Percentiles rank a stretch among this genome's conserved stretches.
phyloP scores from a whole-genome alignment of 2,329 filamentous ascomycete species.

The Diplodia corticola region DNA sequence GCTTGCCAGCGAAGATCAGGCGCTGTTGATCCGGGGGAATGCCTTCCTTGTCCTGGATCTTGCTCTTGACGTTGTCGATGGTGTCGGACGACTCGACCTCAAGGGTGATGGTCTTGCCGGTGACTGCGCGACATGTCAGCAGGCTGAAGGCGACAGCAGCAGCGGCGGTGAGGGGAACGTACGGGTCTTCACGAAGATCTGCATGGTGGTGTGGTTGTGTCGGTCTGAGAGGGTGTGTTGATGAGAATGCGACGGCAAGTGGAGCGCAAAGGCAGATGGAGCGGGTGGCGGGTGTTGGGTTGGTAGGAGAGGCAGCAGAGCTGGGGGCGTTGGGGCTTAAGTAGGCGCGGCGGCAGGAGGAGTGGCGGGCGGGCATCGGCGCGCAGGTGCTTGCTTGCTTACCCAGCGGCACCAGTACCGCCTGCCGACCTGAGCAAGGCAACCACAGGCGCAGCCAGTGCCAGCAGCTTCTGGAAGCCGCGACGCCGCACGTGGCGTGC shows the following conservation, averaged over 20 bases:
- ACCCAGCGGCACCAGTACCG: neutral
- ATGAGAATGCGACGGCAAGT: constrained; percentile 25
- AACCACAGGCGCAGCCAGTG: constrained; percentile 11
- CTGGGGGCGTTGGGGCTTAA: constrained; percentile 32
- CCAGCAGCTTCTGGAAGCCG: constrained; percentile 20
- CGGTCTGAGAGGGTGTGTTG: neutral
- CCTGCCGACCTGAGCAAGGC: neutral
- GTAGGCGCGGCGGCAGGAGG: constrained; percentile 35
- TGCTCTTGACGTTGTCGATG: constrained; percentile 94
- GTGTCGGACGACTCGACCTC: constrained; percentile 76
- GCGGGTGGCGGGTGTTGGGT: constrained; percentile 15
- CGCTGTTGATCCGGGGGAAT: constrained; percentile 97
- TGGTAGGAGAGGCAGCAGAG: constrained; percentile 24
- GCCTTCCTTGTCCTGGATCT: constrained; percentile 97
- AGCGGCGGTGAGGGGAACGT: constrained; percentile 51
- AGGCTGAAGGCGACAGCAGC: constrained; percentile 26
- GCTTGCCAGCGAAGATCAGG: constrained; percentile 94
- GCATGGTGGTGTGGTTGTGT: constrained; percentile 62
- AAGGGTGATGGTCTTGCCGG: constrained; percentile 67
- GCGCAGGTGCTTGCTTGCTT: neutral
- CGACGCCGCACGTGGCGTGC: neutral
- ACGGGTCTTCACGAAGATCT: constrained; percentile 98
- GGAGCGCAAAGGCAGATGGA: constrained; percentile 10
- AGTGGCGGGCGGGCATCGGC: constrained; percentile 31
- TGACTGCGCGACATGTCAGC: constrained; percentile 52